Percentiles rank a stretch among this genome's conserved stretches.
phyloP scores from a whole-genome alignment of 495 filamentous ascomycete genomes.

The Penicillium psychrofluorescens region DNA sequence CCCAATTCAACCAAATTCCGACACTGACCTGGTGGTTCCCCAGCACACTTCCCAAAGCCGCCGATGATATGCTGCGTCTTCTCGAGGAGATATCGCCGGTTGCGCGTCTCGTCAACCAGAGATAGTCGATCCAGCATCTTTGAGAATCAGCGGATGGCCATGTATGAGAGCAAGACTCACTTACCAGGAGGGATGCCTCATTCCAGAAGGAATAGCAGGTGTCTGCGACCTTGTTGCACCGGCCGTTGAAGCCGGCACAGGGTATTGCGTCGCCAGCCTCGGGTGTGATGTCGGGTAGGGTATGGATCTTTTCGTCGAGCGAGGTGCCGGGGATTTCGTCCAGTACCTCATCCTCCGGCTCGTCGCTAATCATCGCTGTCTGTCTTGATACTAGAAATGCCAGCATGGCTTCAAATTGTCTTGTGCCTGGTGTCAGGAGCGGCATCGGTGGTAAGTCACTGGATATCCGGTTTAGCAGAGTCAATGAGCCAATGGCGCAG shows the following conservation, averaged over 20 bases:
- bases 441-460: slow-evolving; percentile 7
- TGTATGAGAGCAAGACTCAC: background rate
- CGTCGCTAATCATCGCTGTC: slow-evolving; percentile 43
- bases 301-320: slow-evolving; percentile 20
- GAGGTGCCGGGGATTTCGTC: slow-evolving; percentile 6
- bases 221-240: slow-evolving; percentile 81
- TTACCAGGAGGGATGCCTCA: slow-evolving; percentile 58
- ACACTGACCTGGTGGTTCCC: slow-evolving; percentile 60
- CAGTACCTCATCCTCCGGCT: slow-evolving; percentile 4
- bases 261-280: slow-evolving; percentile 29
- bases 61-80: slow-evolving; percentile 89
- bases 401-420: slow-evolving; percentile 37
- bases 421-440: slow-evolving; percentile 26
- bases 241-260: slow-evolving; percentile 74
- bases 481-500: slow-evolving; percentile 70
- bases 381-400: slow-evolving; percentile 69
- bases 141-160: no score
- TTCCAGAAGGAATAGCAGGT: slow-evolving; percentile 97
- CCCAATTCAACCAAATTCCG: no score
- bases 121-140: slow-evolving; percentile 59
- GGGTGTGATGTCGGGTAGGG: slow-evolving; percentile 27
- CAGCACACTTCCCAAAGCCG: slow-evolving; percentile 80
- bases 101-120: slow-evolving; percentile 52
- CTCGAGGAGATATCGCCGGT: slow-evolving; percentile 71
- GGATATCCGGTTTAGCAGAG: slow-evolving; percentile 50